phyloP scores from a whole-genome alignment of 352 stramenopile genomes.

The Phytophthora tubulina region DNA sequence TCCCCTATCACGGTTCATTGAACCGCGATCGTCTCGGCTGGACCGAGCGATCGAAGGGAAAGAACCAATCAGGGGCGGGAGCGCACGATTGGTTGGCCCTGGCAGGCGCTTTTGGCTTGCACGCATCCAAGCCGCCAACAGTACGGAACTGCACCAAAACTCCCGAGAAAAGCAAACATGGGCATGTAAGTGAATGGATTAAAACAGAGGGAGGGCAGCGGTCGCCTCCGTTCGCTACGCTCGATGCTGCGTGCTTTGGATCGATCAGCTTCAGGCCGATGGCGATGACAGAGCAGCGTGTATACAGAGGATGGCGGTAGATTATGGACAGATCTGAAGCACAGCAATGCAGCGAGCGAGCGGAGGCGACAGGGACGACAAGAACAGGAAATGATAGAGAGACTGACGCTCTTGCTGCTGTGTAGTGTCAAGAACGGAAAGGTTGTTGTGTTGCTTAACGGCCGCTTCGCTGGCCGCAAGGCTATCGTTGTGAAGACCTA shows the following conservation, averaged over 20 bases:
- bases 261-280: neutral
- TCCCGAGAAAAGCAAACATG: conserved; percentile 83
- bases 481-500: conserved; percentile 99
- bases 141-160: conserved; percentile 90
- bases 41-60: conserved; percentile 44
- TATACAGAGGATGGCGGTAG: neutral
- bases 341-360: conserved; percentile 3
- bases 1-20: conserved; percentile 39
- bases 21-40: conserved; percentile 30
- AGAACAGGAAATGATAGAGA: conserved; percentile 3
- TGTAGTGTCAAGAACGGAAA: conserved; percentile 98
- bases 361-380: conserved; percentile 10
- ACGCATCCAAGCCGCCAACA: conserved; percentile 45
- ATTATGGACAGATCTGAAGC: conserved; percentile 28
- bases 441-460: conserved; percentile 99
- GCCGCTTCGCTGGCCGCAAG: conserved; percentile 99
- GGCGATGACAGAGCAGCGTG: conserved; percentile 2
- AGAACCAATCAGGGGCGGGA: conserved; percentile 50
- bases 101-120: conserved; percentile 50
- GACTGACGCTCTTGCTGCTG: conserved; percentile 30
- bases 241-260: conserved; percentile 23
- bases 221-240: conserved; percentile 4
- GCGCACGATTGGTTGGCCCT: conserved; percentile 81
- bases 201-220: neutral
- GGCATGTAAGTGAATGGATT: conserved; percentile 78